A percentile compares a stretch with the other conserved stretches of the same genome.
Conservation (phyloP, 2,329 filamentous ascomycete genomes). For the Penicillium brevicompactum region DNA sequence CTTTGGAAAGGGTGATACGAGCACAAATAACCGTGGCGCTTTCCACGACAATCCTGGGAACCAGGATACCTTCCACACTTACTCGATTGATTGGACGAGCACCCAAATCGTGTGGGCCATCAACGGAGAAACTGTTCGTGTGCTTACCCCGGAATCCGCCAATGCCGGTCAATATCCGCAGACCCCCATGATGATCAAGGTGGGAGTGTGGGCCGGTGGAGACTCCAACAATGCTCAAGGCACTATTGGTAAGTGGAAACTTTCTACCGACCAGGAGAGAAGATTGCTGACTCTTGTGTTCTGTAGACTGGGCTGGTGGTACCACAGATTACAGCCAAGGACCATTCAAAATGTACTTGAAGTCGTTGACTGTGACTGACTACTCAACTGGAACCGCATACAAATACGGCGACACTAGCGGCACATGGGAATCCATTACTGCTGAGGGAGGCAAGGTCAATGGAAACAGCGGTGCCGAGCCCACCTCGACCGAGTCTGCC, state of each 20-base stretch:
- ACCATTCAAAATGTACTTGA: constrained; percentile 84
- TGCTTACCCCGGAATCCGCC: constrained; percentile 70
- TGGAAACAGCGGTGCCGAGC: constrained; percentile 54
- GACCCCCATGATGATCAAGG: constrained; percentile 91
- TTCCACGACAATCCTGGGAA: constrained; percentile 71
- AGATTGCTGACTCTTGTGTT: constrained; percentile 1
- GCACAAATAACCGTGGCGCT: constrained; percentile 81
- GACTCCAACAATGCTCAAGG: constrained; percentile 77
- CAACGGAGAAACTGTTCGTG: constrained; percentile 74
- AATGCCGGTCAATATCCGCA: constrained; percentile 79
- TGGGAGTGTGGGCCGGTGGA: constrained; percentile 90
- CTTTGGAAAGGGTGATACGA: constrained; percentile 89
- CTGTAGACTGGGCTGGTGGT: constrained; percentile 76
- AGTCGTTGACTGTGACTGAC: constrained; percentile 75
- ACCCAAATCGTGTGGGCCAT: constrained; percentile 86
- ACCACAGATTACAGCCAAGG: constrained; percentile 79
- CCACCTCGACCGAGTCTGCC: constrained; percentile 51
- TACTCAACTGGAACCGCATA: constrained; percentile 92
- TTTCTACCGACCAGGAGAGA: background rate
- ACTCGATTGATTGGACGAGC: constrained; percentile 88
- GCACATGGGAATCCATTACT: constrained; percentile 78
- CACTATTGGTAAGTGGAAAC: constrained; percentile 64
- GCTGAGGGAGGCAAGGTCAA: constrained; percentile 79
- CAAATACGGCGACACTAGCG: constrained; percentile 75
- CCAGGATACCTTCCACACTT: constrained; percentile 78